Conservation (phyloP, 768 basidiomycete genomes). For the Mrakia blollopis region DNA sequence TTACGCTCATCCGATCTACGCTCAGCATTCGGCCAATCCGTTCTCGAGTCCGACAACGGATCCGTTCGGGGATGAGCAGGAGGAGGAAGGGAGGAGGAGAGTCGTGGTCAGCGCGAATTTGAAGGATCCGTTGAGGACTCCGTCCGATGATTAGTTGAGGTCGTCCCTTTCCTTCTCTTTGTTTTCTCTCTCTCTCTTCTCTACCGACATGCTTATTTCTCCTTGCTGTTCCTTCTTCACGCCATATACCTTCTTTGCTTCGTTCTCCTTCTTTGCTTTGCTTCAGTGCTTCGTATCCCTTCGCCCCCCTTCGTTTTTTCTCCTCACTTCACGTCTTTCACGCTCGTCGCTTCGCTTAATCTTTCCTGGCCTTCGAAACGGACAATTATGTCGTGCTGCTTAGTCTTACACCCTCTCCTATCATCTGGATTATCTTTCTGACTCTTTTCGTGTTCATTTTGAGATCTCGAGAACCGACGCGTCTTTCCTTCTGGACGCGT, state of each 20-base stretch:
- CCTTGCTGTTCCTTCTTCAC: conserved; percentile 1
- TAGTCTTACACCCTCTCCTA: too few relatives aligned
- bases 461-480: too few relatives aligned
- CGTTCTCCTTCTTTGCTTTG: background rate
- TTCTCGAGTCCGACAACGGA: background rate
- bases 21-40: background rate
- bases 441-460: too few relatives aligned
- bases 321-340: too few relatives aligned
- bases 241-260: too few relatives aligned
- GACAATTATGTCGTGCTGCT: too few relatives aligned
- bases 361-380: background rate
- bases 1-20: background rate
- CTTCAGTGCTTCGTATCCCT: too few relatives aligned
- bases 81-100: background rate
- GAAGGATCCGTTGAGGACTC: conserved; percentile 15
- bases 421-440: background rate
- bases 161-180: too few relatives aligned
- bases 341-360: background rate
- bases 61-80: conserved; percentile 12
- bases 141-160: background rate
- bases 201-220: background rate
- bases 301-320: too few relatives aligned
- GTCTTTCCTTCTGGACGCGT: too few relatives aligned
- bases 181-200: background rate
- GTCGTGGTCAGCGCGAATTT: background rate